phyloP scores from a whole-genome alignment of 768 basidiomycete genomes.

The Rhizopogon vesiculosus region DNA sequence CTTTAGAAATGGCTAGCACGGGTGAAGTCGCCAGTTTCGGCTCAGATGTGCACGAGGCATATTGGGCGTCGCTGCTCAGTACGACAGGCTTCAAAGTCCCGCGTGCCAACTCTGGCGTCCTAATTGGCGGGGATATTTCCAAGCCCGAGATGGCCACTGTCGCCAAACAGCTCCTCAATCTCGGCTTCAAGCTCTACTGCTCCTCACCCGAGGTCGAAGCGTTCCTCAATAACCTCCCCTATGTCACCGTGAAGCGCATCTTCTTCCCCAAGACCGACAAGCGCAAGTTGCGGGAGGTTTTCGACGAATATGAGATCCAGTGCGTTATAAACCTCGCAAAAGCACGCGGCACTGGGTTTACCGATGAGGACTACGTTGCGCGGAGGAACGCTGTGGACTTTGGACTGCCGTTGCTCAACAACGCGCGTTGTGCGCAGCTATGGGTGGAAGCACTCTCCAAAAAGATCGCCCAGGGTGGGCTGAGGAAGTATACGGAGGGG shows the following conservation, averaged over 20 bases:
- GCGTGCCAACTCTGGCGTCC: constrained; percentile 74
- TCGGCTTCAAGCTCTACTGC: constrained; percentile 96
- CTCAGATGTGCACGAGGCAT: constrained; percentile 89
- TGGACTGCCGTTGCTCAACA: constrained; percentile 87
- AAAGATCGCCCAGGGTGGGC: constrained; percentile 78
- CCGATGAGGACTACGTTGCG: constrained; percentile 96
- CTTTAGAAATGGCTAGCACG: constrained; percentile 94
- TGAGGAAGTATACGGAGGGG: constrained; percentile 80
- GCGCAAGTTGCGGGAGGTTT: constrained; percentile 89
- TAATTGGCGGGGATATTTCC: constrained; percentile 86
- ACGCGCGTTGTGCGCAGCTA: constrained; percentile 81
- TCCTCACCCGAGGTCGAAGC: constrained; percentile 77
- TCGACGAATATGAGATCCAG: constrained; percentile 91
- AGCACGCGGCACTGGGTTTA: constrained; percentile 64
- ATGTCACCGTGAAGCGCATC: constrained; percentile 81
- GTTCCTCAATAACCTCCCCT: constrained; percentile 72
- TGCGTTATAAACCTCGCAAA: constrained; percentile 91
- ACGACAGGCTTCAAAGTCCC: constrained; percentile 96
- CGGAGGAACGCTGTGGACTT: constrained; percentile 96
- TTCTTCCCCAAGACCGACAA: constrained; percentile 97
- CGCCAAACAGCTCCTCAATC: constrained; percentile 72
- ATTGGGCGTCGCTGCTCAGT: constrained; percentile 91
- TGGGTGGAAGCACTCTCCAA: constrained; percentile 86
- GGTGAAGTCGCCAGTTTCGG: constrained; percentile 98
- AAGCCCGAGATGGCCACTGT: constrained; percentile 85